Conservation (phyloP, 2,329 filamentous ascomycete genomes). For the Keithomyces neogunnii region DNA sequence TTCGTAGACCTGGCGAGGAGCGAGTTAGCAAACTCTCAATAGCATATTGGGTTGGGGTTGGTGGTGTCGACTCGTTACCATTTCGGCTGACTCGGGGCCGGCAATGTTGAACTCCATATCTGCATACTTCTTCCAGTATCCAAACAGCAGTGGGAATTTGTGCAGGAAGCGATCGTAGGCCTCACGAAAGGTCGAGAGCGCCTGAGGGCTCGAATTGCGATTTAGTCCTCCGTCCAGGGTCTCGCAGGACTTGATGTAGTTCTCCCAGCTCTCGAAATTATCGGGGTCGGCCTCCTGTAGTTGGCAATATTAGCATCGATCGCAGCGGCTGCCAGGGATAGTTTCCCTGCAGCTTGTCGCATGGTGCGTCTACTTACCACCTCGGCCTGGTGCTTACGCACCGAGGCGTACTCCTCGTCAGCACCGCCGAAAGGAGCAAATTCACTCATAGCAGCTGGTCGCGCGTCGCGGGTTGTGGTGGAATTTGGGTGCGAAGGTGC, state of each 20-base stretch:
- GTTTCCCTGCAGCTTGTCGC: background rate
- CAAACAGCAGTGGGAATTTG: slow-evolving; percentile 92
- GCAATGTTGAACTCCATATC: slow-evolving; percentile 96
- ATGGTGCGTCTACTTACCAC: slow-evolving; percentile 46
- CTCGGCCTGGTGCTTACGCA: slow-evolving; percentile 69
- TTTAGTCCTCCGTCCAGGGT: slow-evolving; percentile 86
- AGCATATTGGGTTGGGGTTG: background rate
- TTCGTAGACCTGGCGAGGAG: slow-evolving; percentile 67
- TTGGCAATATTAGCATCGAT: slow-evolving; percentile 3
- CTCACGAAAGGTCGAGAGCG: slow-evolving; percentile 77
- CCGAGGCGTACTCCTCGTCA: slow-evolving; percentile 74
- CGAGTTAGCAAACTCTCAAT: background rate
- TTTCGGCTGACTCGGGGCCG: slow-evolving; percentile 92
- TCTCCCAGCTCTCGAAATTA: slow-evolving; percentile 93
- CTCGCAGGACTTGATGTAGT: slow-evolving; percentile 75
- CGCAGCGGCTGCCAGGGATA: background rate
- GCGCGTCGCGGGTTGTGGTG: slow-evolving; percentile 1
- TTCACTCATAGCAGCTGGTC: slow-evolving; percentile 52
- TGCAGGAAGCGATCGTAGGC: slow-evolving; percentile 88
- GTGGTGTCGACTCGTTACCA: slow-evolving; percentile 49
- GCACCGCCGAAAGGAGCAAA: slow-evolving; percentile 61
- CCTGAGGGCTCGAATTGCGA: slow-evolving; percentile 90
- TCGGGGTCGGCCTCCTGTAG: slow-evolving; percentile 62
- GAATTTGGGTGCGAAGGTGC: background rate
- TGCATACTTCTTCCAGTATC: slow-evolving; percentile 99